Evolutionary conservation across 345 rosid genomes (phyloP).

Genomic region (Dimocarpus longan): DNA sequence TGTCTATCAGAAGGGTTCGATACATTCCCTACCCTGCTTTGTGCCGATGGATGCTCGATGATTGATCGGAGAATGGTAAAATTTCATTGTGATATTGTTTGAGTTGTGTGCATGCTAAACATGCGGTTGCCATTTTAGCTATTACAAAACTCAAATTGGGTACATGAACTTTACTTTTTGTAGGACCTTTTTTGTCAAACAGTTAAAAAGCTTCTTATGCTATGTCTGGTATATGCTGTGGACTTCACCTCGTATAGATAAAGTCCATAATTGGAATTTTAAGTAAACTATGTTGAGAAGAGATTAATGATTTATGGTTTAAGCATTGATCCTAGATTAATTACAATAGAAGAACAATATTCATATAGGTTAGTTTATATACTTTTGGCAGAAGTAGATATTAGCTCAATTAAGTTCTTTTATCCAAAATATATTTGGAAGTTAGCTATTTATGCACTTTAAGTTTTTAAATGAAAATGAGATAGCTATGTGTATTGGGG

Average conservation of each 20-base stretch:
- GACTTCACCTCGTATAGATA: too few relatives aligned
- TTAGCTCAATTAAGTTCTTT: neutral
- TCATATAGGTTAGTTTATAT: neutral
- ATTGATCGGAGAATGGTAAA: slow-evolving; percentile 85
- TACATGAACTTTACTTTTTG: too few relatives aligned
- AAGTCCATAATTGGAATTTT: too few relatives aligned
- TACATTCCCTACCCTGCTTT: slow-evolving; percentile 75
- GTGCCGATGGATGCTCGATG: slow-evolving; percentile 82
- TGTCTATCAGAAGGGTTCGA: slow-evolving; percentile 82
- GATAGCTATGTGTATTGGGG: neutral
- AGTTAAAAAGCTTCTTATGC: neutral
- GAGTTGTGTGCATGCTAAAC: neutral
- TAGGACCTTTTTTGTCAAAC: neutral
- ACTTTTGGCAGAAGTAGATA: neutral
- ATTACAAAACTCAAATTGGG: neutral
- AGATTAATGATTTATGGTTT: neutral
- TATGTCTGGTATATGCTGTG: neutral
- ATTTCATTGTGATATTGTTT: slow-evolving; percentile 9
- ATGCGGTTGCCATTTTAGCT: neutral
- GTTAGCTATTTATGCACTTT: neutral
- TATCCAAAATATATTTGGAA: neutral
- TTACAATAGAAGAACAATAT: neutral
- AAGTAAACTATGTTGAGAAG: neutral
- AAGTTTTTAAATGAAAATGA: neutral
- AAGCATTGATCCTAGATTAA: neutral